Percentiles rank a stretch among this genome's conserved stretches.
Evolutionary conservation across 2,329 filamentous ascomycete genomes (phyloP).

Genomic region (Graphium sp.): DNA sequence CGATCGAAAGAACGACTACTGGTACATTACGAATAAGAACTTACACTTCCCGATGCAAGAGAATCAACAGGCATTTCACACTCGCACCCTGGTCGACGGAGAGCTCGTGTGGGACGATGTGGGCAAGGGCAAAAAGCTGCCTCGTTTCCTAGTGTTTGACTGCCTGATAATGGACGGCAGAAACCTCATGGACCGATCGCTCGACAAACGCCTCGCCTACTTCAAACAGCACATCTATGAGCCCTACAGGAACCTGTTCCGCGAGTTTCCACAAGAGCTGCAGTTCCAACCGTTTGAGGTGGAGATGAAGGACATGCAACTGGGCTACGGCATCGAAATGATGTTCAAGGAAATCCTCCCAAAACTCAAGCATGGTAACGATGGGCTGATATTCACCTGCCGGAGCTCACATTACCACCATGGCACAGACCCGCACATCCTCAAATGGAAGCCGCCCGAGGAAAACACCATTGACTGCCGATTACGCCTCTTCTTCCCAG

Average conservation of each 20-base stretch:
- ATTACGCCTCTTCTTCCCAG: conserved; percentile 59
- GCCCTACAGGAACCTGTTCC: conserved; percentile 48
- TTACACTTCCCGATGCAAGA: conserved; percentile 67
- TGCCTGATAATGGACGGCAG: conserved; percentile 69
- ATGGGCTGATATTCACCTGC: conserved; percentile 97
- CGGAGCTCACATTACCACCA: conserved; percentile 70
- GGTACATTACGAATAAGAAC: conserved; percentile 51
- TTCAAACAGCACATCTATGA: conserved; percentile 63
- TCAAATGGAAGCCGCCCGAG: conserved; percentile 94
- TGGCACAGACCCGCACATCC: conserved; percentile 81
- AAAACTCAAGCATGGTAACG: conserved; percentile 76
- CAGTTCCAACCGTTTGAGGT: conserved; percentile 62
- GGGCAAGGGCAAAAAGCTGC: conserved; percentile 46
- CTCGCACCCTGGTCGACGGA: conserved; percentile 72
- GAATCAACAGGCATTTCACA: conserved; percentile 53
- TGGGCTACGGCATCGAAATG: conserved; percentile 75
- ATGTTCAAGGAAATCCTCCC: conserved; percentile 85
- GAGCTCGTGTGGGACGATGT: conserved; percentile 81
- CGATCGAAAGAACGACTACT: conserved; percentile 96
- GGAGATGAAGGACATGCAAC: conserved; percentile 77
- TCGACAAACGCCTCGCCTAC: conserved; percentile 81
- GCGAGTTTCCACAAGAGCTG: conserved; percentile 51
- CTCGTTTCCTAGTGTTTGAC: conserved; percentile 87
- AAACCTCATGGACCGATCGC: conserved; percentile 57
- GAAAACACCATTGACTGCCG: conserved; percentile 95